phyloP scores from a whole-genome alignment of 2,329 filamentous ascomycete species.

The Aureobasidium vineae region DNA sequence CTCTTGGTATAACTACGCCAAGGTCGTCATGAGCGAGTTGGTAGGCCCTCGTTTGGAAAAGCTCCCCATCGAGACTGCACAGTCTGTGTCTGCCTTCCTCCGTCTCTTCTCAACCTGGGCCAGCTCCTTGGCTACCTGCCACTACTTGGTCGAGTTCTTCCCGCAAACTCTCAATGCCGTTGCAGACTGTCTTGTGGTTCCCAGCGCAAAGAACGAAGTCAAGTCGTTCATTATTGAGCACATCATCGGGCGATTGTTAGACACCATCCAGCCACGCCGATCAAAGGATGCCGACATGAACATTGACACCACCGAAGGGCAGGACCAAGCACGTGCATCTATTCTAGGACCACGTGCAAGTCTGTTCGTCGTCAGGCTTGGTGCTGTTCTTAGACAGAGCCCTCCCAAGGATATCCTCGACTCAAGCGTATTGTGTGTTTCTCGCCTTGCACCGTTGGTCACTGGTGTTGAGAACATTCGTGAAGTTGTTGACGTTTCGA shows the following conservation, averaged over 20 bases:
- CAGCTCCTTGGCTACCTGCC: conserved; percentile 60
- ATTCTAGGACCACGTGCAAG: conserved; percentile 67
- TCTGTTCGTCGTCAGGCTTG: conserved; percentile 57
- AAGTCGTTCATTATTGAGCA: conserved; percentile 73
- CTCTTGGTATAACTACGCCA: conserved; percentile 70
- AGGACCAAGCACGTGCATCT: conserved; percentile 57
- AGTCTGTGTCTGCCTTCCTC: conserved; percentile 81
- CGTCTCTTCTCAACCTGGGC: conserved; percentile 82
- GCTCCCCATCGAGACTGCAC: conserved; percentile 79
- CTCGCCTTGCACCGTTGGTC: conserved; percentile 71
- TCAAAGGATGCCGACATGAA: conserved; percentile 31
- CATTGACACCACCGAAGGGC: conserved; percentile 32
- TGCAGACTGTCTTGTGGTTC: conserved; percentile 67
- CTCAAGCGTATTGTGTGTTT: conserved; percentile 73
- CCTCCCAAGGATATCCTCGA: conserved; percentile 73
- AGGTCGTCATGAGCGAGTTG: conserved; percentile 69
- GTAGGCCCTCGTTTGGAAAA: conserved; percentile 74
- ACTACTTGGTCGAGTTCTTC: conserved; percentile 67
- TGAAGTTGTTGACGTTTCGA: conserved; percentile 75
- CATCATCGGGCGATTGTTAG: conserved; percentile 68
- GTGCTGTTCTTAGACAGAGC: conserved; percentile 55
- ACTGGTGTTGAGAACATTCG: conserved; percentile 66
- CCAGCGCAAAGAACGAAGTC: conserved; percentile 80
- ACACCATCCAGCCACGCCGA: conserved; percentile 50
- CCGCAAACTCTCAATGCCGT: conserved; percentile 63